Evolutionary conservation across 1,284 basidiomycete species (phyloP), one percentile per base, ranked within the genome.

Genomic region (Anthracocystis walkeri): DNA sequence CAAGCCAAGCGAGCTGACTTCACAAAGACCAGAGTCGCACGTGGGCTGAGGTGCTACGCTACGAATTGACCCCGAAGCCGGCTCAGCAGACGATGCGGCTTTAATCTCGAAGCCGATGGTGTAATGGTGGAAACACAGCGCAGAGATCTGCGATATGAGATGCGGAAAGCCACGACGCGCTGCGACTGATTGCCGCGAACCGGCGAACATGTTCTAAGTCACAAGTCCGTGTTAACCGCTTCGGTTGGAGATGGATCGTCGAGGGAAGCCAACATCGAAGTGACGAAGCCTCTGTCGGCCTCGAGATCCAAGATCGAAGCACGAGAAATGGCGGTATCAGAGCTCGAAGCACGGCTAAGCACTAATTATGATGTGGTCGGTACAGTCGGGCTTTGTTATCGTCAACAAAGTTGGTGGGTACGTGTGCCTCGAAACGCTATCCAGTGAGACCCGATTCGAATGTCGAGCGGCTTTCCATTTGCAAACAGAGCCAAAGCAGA

Each of bases 351-450:
- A 41, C n/a, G 29, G 33, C 51, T 27, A 16, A 23, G 35, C 23
- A 52, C 14, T 18, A 20, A 16, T 23, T 21, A 23, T 14, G 51
- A 5, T 27, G 38, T 14, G 12, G 35, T 38, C 35, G 23, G 16
- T 40, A 16, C 12, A 10, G 35, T n/a, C 38, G 51, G 38, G 23
- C 16, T 25, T 52, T 52, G 23, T 4, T n/a, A 16, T 25, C 12
- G 35, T 40, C 18, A 27, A 57, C 41, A 57, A 56, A 25, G 42
- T 57, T 64, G 54, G 18, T 40, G 56, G 23, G 12, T 40, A 7
- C 31, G 25, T 41, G 21, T 38, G 29, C 31, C 20, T 21, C 44
- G 55, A 27, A 55, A 58, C n/a, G 44, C 20, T 58, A 42, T 40
- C 40, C 33, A 12, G 38, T 33, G 25, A 14, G 21, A 21, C 25